Base-by-base conservation (phyloP, 495 filamentous ascomycete genomes). In the Paragyromitra xinjiangensis region DNA sequence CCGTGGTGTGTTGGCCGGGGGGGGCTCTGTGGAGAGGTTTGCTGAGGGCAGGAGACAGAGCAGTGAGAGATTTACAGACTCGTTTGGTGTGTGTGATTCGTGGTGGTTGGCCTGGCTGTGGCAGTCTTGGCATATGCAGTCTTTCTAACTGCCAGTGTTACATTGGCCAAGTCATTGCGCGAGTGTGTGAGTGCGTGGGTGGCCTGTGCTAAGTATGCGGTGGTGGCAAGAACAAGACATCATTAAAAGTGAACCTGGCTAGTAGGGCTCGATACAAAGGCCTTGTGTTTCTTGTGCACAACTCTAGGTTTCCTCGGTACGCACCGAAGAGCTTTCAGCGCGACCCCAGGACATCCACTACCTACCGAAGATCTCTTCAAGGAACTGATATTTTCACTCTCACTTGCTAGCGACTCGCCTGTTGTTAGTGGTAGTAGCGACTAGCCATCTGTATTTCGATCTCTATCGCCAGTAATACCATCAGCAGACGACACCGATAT, bases 31-130 rank as follows among this genome's bases (percentile, higher is more conserved):
- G 64, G 63, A 66, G n/a, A 69, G 45, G 63, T 66, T 69, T 77
- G 70, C 16, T 29, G 71, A 45, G 62, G 75, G 39, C 6, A 75
- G 40, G 48, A 62, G 66, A 53, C 29, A 48, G 66, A 51, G 34
- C 24, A 59, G 61, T 67, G 63, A 67, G 71, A 77, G 69, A 58
- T 77, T 77, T 77, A 73, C 62, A n/a, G 16, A 51, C 48, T n/a
- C 59, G 68, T 64, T 76, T 64, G n/a, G 58, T 22, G 67, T 67
- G 62, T 48, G 62, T 74, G 64, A 69, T 68, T 58, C 48, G 48
- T 71, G 69, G 51, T 73, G 67, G 73, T 76, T 72, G 65, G 66
- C 73, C 68, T 76, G 73, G 73, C 14, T 75, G 44, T 51, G 67
- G 67, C 59, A 71, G 69, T 24, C 74, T 77, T 77, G 74, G 74